Base-by-base conservation (phyloP, 163 green algal species). In the Smithsoniella earleae region DNA sequence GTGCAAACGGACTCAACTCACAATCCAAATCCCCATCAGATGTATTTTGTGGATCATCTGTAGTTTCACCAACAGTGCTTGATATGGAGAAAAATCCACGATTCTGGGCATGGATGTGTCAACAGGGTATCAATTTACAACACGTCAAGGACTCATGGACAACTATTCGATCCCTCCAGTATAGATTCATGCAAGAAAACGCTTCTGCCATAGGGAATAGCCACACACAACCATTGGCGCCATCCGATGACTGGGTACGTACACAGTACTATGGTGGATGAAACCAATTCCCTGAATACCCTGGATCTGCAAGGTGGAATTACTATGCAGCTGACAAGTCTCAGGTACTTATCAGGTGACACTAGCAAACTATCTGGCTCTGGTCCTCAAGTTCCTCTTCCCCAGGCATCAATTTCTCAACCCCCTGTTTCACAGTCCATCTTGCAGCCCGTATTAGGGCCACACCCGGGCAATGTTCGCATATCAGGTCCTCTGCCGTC, bases 161-260 rank as follows among this genome's bases (percentile, higher is more conserved):
- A 40, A 34, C 5, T 1, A 69, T 38, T 6, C 40, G 34, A 34
- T 33, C 40, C 18, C 58, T 69, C 16, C 27, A 69, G 31, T 18
- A 30, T 25, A n/a, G 58, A 5, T 69, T 69, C 1, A 16, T 38
- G 8, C 58, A 69, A 34, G 58, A 69, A 13, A 69, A 30, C 6
- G 58, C 30, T 10, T 22, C 58, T n/a, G 31, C 22, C 27, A 5
- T 33, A 43, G 58, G 58, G 22, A 36, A 69, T 69, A n/a, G 27
- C n/a, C 40, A 36, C 25, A 36, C 49, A 27, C 49, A 64, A 27
- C 33, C 49, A 8, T 36, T 64, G 8, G 0, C 49, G 13, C 33
- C 49, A 36, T 64, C 25, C 13, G 58, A 69, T 69, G 58, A 69
- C n/a, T 69, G 58, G 58, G 58, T 69, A 34, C 43, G 58, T 33